phyloP scores from a whole-genome alignment of 164 flowering plant genomes.

The Stephania yunnanensis region DNA sequence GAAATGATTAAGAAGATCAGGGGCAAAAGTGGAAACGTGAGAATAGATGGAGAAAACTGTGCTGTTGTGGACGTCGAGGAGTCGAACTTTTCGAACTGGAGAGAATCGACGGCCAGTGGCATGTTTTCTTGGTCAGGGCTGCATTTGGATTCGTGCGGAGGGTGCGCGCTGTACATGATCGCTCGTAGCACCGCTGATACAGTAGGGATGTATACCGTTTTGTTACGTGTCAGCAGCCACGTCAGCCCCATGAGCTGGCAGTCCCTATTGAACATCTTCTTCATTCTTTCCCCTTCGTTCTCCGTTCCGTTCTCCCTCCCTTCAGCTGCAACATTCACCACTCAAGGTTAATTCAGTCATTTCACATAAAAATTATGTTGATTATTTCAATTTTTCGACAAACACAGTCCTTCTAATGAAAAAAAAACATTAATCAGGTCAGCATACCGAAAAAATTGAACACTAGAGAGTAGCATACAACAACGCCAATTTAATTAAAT shows the following conservation, averaged over 20 bases:
- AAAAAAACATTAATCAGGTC: no score
- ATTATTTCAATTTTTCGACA: no score
- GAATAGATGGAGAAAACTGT: slow-evolving; percentile 17
- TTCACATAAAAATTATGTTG: background rate
- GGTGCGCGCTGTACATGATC: slow-evolving; percentile 88
- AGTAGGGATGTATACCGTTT: slow-evolving; percentile 92
- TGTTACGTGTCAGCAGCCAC: slow-evolving; percentile 89
- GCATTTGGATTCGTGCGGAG: slow-evolving; percentile 63
- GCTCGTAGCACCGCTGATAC: slow-evolving; percentile 97
- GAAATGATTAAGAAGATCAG: slow-evolving; percentile 25
- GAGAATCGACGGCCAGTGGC: slow-evolving; percentile 97
- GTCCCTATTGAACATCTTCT: slow-evolving; percentile 71
- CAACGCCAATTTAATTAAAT: no score
- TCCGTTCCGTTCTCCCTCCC: slow-evolving; percentile 38
- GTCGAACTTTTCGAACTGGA: slow-evolving; percentile 49
- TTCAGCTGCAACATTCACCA: slow-evolving; percentile 35
- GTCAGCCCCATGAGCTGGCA: slow-evolving; percentile 98
- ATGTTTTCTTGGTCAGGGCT: slow-evolving; percentile 98
- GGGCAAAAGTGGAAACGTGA: slow-evolving; percentile 38
- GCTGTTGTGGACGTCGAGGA: slow-evolving; percentile 14
- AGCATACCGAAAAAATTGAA: no score
- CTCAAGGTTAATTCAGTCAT: slow-evolving; percentile 1
- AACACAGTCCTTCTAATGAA: no score
- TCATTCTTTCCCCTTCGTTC: slow-evolving; percentile 39
- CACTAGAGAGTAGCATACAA: no score